Conservation (phyloP, 352 stramenopile species). For the Phytopythium boreale region DNA sequence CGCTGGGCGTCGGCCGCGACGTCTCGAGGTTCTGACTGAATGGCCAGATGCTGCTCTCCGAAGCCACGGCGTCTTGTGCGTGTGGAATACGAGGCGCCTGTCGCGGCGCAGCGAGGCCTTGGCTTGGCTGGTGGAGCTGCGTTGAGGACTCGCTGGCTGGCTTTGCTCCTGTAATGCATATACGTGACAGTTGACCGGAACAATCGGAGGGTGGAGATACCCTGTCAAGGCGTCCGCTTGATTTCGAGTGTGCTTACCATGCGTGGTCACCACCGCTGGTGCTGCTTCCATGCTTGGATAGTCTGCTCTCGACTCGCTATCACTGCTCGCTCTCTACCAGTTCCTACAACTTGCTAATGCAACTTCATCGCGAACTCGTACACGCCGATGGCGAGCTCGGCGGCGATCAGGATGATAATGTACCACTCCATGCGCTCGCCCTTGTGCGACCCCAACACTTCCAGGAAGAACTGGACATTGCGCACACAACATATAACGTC, state of each 20-base stretch:
- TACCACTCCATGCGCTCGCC: slow-evolving; percentile 95
- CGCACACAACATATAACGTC: slow-evolving; percentile 6
- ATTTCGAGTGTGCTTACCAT: not conserved
- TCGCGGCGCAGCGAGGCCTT: too few relatives aligned
- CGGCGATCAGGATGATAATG: slow-evolving; percentile 96
- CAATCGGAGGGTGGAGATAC: not conserved
- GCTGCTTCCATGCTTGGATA: not conserved
- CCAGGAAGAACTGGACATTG: slow-evolving; percentile 92
- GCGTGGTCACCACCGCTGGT: not conserved
- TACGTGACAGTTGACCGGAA: not conserved
- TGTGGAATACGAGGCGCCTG: too few relatives aligned
- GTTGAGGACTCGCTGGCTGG: not conserved
- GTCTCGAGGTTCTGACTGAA: slow-evolving; percentile 87
- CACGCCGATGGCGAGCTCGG: slow-evolving; percentile 91
- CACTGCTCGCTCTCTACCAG: not conserved
- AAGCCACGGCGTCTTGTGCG: too few relatives aligned
- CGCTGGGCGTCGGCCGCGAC: slow-evolving; percentile 95
- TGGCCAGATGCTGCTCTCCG: too few relatives aligned
- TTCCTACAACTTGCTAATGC: slow-evolving; percentile 1
- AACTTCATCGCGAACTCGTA: slow-evolving; percentile 83
- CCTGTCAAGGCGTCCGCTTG: not conserved
- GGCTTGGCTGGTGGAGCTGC: not conserved
- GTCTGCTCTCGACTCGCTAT: too few relatives aligned
- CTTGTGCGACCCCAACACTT: slow-evolving; percentile 96
- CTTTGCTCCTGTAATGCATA: not conserved